These are phyloP conservation scores for Thuidium tamariscinum DNA, from an alignment of 225 moss, liverwort and hornwort genomes.

Conservation along the genomic window DNA sequence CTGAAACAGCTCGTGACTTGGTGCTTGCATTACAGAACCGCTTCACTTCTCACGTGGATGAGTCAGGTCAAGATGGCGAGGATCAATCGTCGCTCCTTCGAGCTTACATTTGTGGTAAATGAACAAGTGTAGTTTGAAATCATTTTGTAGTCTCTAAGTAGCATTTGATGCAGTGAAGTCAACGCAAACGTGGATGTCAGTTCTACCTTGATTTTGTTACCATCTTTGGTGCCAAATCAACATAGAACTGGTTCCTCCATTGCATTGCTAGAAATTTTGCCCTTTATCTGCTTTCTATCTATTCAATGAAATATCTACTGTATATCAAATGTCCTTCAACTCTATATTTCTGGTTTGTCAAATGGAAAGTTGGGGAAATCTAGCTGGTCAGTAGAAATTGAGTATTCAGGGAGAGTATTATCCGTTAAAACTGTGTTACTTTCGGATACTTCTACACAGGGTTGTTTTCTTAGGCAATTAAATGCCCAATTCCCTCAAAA, in stretches of 20 bases:
- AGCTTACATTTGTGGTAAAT: slow-evolving; percentile 23
- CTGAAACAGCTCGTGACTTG: slow-evolving; percentile 56
- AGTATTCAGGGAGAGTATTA: background rate
- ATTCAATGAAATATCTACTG: background rate
- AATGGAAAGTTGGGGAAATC: background rate
- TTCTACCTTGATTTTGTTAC: slow-evolving; percentile 36
- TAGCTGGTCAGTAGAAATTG: background rate
- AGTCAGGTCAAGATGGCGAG: background rate
- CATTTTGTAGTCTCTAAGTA: background rate
- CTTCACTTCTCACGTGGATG: background rate
- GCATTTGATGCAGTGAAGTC: background rate
- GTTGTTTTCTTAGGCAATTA: no score
- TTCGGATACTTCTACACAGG: no score
- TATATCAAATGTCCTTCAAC: background rate
- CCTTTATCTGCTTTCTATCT: background rate
- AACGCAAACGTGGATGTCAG: background rate
- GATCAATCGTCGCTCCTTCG: slow-evolving; percentile 11
- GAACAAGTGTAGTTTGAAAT: background rate
- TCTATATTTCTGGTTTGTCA: background rate
- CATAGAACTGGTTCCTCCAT: slow-evolving; percentile 11
- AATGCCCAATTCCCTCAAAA: no score
- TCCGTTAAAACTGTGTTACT: background rate
- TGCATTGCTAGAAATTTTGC: background rate
- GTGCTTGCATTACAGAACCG: slow-evolving; percentile 31
- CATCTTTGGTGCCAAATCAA: slow-evolving; percentile 21